Conservation (phyloP, 148 eudicot species). For the Hydrangea macrophylla region DNA sequence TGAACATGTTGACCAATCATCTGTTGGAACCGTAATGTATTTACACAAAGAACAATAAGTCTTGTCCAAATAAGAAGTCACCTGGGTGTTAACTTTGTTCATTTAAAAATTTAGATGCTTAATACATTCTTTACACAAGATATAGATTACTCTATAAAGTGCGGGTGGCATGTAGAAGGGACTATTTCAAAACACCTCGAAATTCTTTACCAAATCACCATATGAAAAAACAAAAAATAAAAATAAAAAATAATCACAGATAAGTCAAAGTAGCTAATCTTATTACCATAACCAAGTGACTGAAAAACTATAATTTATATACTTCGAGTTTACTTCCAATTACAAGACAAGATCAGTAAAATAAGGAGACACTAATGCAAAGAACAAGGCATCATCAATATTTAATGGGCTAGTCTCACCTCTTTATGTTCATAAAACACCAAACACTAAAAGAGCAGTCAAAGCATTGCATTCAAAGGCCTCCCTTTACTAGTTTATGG, state of each 20-base stretch:
- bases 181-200: neutral
- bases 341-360: constrained; percentile 33
- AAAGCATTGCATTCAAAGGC: neutral
- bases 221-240: neutral
- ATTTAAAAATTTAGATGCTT: too few species aligned
- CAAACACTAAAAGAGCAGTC: constrained; percentile 1
- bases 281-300: neutral
- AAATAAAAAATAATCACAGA: neutral
- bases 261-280: constrained; percentile 6
- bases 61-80: too few species aligned
- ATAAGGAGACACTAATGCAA: constrained; percentile 17
- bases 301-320: neutral
- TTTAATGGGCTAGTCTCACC: neutral
- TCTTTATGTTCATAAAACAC: neutral
- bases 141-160: neutral
- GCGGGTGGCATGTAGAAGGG: neutral
- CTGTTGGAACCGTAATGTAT: too few species aligned
- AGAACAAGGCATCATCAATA: constrained; percentile 11
- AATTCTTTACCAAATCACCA: neutral
- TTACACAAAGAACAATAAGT: too few species aligned
- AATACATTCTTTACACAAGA: too few species aligned
- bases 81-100: too few species aligned
- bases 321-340: neutral
- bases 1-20: too few species aligned
- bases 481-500: constrained; percentile 10